phyloP scores from a whole-genome alignment of 2,329 filamentous ascomycete genomes.

The Cadophora malorum region DNA sequence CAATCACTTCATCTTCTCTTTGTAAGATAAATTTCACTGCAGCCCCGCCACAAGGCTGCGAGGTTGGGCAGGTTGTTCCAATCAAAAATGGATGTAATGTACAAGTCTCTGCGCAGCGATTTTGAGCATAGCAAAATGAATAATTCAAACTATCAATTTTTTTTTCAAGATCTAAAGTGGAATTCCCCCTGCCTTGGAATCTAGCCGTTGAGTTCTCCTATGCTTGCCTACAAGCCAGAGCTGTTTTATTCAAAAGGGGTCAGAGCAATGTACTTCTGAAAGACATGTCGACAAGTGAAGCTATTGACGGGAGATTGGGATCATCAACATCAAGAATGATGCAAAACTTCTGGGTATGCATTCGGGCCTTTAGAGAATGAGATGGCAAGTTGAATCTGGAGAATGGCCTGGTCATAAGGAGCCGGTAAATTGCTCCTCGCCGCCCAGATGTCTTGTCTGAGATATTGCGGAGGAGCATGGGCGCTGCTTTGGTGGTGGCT shows the following conservation, averaged over 20 bases:
- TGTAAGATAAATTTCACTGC: slow-evolving; percentile 41
- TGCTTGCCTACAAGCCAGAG: neutral
- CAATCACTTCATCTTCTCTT: slow-evolving; percentile 38
- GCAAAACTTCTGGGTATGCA: slow-evolving; percentile 1
- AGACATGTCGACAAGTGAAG: neutral
- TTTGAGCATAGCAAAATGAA: slow-evolving; percentile 16
- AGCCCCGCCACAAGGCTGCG: slow-evolving; percentile 39
- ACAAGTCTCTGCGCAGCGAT: slow-evolving; percentile 15
- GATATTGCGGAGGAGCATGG: neutral
- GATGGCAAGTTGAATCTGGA: neutral
- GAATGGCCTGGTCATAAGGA: neutral
- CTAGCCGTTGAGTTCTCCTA: neutral
- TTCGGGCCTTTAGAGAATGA: slow-evolving; percentile 3
- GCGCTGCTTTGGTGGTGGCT: slow-evolving; percentile 2
- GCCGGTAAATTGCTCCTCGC: neutral
- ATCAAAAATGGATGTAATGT: slow-evolving; percentile 30
- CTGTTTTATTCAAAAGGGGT: neutral
- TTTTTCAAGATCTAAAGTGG: neutral
- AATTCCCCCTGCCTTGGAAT: no score
- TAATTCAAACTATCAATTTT: slow-evolving; percentile 7
- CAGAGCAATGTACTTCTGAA: neutral
- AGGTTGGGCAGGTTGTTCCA: slow-evolving; percentile 19
- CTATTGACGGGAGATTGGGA: slow-evolving; percentile 8
- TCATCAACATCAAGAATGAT: slow-evolving; percentile 3
- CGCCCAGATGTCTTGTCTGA: neutral